Base-by-base conservation (phyloP, 495 filamentous ascomycete species). In the Penicillium goetzii region DNA sequence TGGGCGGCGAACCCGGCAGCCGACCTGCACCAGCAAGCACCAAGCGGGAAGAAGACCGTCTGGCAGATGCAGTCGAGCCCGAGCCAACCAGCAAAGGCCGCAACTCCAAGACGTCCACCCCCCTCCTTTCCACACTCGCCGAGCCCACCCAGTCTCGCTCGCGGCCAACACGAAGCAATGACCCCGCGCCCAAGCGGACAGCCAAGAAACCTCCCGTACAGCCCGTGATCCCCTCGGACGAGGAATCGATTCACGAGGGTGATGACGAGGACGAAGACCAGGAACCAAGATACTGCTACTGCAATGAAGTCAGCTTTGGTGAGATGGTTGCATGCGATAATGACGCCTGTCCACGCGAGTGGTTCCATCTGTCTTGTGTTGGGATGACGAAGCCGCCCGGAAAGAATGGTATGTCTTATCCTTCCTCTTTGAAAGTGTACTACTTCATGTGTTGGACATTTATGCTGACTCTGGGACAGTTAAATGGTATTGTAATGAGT, bases 271-370 rank as follows among this genome's bases (percentile, higher is more conserved):
- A 85, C 15, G 92, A 93, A 56, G 89, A 85, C 15, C 87, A 92
- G 59, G 95, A 97, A 73, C 91, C 90, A 14, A 81, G 87, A 50
- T 99, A 97, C 76, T 99, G 95, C 76, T 92, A 92, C 76, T 99
- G 95, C 74, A 91, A 97, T 65, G 85, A 89, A 62, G 88, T 97
- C 34, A 95, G 90, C 69, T 99, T 97, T 70, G 95, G 95, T 23
- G 91, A 96, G 77, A 99, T 99, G 95, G 91, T 99, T 17, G 95
- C 89, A n/a, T 99, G 95, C 66, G 95, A 99, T 71, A 91, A 89
- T 49, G 90, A 94, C 55, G 84, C 83, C 28, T 99, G 95, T 78
- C 84, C 88, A 63, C 84, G 86, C 64, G 94, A 98, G 78, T 99
- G 95, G 95, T 99, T 98, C 80, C 95, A 99, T 83, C 73, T 99